phyloP scores from a whole-genome alignment of 2,329 filamentous ascomycete species.

The Aureobasidium sp. region DNA sequence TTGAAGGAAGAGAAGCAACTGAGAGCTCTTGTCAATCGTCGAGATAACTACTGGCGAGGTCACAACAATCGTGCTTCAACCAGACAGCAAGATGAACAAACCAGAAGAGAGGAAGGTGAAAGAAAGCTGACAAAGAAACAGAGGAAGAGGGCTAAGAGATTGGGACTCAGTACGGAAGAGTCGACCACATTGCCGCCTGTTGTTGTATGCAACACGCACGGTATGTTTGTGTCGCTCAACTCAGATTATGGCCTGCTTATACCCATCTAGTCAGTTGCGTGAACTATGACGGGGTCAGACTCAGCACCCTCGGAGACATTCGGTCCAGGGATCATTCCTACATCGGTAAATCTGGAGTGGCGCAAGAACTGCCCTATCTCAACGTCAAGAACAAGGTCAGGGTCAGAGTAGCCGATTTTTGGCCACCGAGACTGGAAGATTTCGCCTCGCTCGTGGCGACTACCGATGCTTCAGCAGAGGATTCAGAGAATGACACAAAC shows the following conservation, averaged over 20 bases:
- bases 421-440: conserved; percentile 59
- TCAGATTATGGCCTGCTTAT: background rate
- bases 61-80: background rate
- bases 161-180: conserved; percentile 20
- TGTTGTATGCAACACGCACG: background rate
- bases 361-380: conserved; percentile 57
- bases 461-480: background rate
- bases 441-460: conserved; percentile 46
- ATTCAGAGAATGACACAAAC: conserved; percentile 23
- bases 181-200: background rate
- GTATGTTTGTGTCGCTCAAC: background rate
- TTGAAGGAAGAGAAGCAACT: conserved; percentile 34
- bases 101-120: conserved; percentile 19
- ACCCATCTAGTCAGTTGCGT: conserved; percentile 38
- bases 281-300: conserved; percentile 32
- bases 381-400: conserved; percentile 62
- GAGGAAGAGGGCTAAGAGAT: conserved; percentile 25
- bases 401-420: conserved; percentile 76
- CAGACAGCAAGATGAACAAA: conserved; percentile 20
- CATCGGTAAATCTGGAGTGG: background rate
- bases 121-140: conserved; percentile 22
- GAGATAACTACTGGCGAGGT: conserved; percentile 47
- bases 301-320: conserved; percentile 40
- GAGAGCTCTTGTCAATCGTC: conserved; percentile 54
- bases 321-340: conserved; percentile 21